A percentile compares a stretch with the other conserved stretches of the same genome.
Conservation (phyloP, 2,329 filamentous ascomycete genomes). For the Neofusicoccum sp. region DNA sequence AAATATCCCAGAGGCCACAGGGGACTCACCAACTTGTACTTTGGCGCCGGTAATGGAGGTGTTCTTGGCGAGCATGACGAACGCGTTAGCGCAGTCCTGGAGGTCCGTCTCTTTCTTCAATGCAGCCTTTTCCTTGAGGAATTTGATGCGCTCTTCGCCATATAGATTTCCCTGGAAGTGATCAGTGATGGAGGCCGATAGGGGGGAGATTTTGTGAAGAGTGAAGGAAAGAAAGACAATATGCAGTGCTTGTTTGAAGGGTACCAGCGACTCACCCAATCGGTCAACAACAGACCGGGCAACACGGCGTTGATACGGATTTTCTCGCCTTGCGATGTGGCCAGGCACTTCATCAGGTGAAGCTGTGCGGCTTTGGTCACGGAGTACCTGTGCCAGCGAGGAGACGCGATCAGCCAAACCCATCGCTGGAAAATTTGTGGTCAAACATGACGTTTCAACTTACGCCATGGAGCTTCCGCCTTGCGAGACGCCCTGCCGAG, state of each 20-base stretch:
- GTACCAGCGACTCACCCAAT: slow-evolving; percentile 57
- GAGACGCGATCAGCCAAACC: not conserved
- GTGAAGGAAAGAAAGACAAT: not conserved
- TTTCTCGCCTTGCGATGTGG: slow-evolving; percentile 59
- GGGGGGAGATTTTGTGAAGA: not conserved
- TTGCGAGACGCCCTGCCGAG: slow-evolving; percentile 48
- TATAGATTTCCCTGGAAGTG: slow-evolving; percentile 44
- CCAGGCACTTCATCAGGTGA: slow-evolving; percentile 64
- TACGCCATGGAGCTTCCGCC: slow-evolving; percentile 62
- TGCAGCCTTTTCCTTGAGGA: slow-evolving; percentile 57
- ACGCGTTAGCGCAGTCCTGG: slow-evolving; percentile 59
- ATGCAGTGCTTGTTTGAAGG: not conserved
- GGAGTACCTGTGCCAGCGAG: slow-evolving; percentile 54
- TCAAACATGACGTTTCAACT: not conserved
- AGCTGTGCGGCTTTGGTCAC: slow-evolving; percentile 66
- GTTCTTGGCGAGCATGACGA: slow-evolving; percentile 57
- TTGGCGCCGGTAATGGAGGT: slow-evolving; percentile 53
- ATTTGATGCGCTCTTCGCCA: slow-evolving; percentile 58
- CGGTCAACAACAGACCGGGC: slow-evolving; percentile 63
- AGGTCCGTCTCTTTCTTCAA: slow-evolving; percentile 61
- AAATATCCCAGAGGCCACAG: not conserved
- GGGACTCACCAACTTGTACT: slow-evolving; percentile 44
- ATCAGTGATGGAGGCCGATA: no score
- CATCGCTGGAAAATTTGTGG: no score
- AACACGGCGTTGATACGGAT: slow-evolving; percentile 62